Percentiles rank a stretch among this genome's conserved stretches.
Conservation (phyloP, 169 alveolate genomes). For the Amoebophrya sp. region DNA sequence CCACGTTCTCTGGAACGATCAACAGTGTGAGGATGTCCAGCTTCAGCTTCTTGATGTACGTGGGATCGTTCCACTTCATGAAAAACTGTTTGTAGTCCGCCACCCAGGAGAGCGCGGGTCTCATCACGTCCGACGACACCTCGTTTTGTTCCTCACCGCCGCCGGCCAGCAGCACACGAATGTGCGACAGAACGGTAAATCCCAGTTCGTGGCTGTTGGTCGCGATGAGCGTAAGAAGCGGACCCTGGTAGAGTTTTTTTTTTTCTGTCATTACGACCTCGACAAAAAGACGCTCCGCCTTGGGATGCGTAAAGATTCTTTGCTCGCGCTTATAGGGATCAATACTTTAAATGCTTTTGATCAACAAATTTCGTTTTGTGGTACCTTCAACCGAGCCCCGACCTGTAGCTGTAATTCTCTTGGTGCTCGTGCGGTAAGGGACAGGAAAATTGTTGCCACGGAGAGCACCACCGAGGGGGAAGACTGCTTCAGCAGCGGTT, state of each 20-base stretch:
- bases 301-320: too few relatives aligned
- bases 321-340: too few relatives aligned
- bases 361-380: too few relatives aligned
- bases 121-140: neutral
- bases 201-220: constrained; percentile 62
- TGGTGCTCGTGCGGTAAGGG: neutral
- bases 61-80: constrained; percentile 68
- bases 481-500: constrained; percentile 84
- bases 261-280: too few relatives aligned
- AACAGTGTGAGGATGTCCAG: constrained; percentile 56
- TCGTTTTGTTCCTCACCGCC: constrained; percentile 24
- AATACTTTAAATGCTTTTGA: too few relatives aligned
- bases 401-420: constrained; percentile 57
- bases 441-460: neutral
- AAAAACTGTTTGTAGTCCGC: constrained; percentile 65
- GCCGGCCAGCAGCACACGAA: constrained; percentile 47
- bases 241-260: too few relatives aligned
- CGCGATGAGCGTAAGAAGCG: constrained; percentile 61
- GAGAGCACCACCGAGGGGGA: constrained; percentile 77
- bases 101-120: constrained; percentile 48
- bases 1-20: constrained; percentile 61
- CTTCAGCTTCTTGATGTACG: constrained; percentile 67
- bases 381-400: constrained; percentile 58
- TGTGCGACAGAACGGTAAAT: constrained; percentile 59
- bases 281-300: too few relatives aligned